phyloP scores from a whole-genome alignment of 192 early-diverging fungal species.

The Coemansia sp. region DNA sequence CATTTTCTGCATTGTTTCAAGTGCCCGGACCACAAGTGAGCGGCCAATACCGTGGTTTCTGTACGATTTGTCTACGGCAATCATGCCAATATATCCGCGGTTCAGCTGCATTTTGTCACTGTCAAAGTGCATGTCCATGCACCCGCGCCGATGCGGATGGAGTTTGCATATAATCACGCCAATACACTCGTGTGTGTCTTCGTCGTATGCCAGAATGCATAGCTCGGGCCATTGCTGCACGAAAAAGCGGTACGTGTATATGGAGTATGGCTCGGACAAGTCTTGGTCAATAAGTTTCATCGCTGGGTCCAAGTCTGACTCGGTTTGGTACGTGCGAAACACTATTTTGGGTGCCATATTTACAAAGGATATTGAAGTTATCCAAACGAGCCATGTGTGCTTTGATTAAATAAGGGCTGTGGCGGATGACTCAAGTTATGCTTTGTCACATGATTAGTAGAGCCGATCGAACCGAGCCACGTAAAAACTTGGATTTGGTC shows the following conservation, averaged over 20 bases:
- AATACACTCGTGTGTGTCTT: slow-evolving; percentile 53
- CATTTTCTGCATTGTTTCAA: slow-evolving; percentile 69
- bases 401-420: too few relatives aligned
- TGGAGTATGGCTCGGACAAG: slow-evolving; percentile 94
- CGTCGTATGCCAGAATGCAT: slow-evolving; percentile 71
- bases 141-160: slow-evolving; percentile 54
- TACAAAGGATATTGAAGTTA: background rate
- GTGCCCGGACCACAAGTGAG: slow-evolving; percentile 67
- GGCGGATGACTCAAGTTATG: too few relatives aligned
- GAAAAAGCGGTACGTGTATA: slow-evolving; percentile 97
- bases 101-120: slow-evolving; percentile 7
- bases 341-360: background rate
- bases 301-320: slow-evolving; percentile 74
- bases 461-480: background rate
- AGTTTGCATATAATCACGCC: slow-evolving; percentile 90
- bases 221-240: slow-evolving; percentile 88
- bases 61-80: slow-evolving; percentile 81
- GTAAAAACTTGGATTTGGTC: background rate
- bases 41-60: slow-evolving; percentile 77
- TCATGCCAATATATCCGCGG: slow-evolving; percentile 98
- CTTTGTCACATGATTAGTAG: background rate
- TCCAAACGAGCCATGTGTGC: too few relatives aligned
- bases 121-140: slow-evolving; percentile 19
- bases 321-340: slow-evolving; percentile 58
- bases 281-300: slow-evolving; percentile 86